Evolutionary conservation across 2,329 filamentous ascomycete genomes (phyloP).

Genomic region (Verticillium nonalfalfae): DNA sequence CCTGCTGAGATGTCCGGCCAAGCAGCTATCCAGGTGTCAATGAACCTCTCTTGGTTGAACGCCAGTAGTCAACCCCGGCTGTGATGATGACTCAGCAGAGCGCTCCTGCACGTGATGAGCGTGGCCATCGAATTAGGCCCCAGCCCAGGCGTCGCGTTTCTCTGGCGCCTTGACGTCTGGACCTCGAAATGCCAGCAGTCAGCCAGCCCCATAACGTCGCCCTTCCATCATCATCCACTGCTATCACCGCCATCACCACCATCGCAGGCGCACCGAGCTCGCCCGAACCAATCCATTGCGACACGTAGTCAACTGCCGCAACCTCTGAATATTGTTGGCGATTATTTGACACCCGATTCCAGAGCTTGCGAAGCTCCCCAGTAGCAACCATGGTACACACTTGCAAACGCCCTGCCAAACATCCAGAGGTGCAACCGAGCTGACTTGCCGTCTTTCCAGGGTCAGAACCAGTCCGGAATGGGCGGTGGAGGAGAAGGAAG

Average conservation of each 20-base stretch:
- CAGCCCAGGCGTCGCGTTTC: slow-evolving; percentile 35
- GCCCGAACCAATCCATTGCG: not conserved
- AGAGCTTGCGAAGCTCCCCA: slow-evolving; percentile 7
- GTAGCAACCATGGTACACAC: slow-evolving; percentile 19
- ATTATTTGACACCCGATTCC: not conserved
- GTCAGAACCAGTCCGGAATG: slow-evolving; percentile 83
- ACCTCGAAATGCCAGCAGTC: slow-evolving; percentile 8
- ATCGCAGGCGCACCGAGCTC: slow-evolving; percentile 1
- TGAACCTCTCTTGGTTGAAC: too few species aligned
- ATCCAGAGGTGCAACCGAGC: not conserved
- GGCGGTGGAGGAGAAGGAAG: slow-evolving; percentile 71
- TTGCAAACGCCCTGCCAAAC: not conserved
- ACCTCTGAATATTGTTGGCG: not conserved
- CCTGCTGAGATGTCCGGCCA: too few species aligned
- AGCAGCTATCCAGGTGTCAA: too few species aligned
- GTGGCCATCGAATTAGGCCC: not conserved
- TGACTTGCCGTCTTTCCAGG: slow-evolving; percentile 35
- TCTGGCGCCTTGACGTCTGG: slow-evolving; percentile 32
- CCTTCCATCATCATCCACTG: slow-evolving; percentile 25
- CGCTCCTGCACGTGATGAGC: not conserved
- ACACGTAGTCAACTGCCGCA: not conserved
- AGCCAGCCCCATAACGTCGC: slow-evolving; percentile 16
- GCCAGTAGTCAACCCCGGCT: too few species aligned
- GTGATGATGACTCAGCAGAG: not conserved
- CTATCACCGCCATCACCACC: slow-evolving; percentile 6